Evolutionary conservation across 768 basidiomycete species (phyloP), one percentile per base, ranked within the genome.

Genomic region (Phlebiopsis gigantea): DNA sequence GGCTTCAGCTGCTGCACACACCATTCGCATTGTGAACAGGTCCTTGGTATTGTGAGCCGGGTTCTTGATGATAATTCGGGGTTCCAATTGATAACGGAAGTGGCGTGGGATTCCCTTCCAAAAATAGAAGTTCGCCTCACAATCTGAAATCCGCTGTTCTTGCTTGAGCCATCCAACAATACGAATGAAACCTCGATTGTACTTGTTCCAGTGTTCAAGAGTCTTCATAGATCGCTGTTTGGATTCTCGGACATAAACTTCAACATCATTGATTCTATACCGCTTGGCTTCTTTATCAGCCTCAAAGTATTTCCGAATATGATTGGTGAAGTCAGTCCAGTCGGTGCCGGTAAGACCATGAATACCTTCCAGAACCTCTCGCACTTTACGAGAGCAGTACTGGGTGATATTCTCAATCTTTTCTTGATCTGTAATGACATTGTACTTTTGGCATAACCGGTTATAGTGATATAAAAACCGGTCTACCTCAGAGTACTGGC

Each of bases 401-500:
- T 56, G 47, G 2, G 47, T 49, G 25, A 56, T 42, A 34, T 29
- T 56, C 34, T 48, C 31, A 5, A 56, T 21, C 28, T 56, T 56
- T 6, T 56, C 47, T 2, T 42, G 29, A n/a, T 49, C 47, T 4
- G 24, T 1, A 4, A 34, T 48, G 4, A 56, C 47, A n/a, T 47
- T 39, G 21, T 42, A 22, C 14, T 41, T 22, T 7, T 31, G 31
- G 26, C 55, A 56, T 1, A 56, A 34, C 1, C 47, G 14, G 19
- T 49, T 46, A 28, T 56, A 56, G 34, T 21, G 25, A 10, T 42
- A 46, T 1, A 56, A 17, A n/a, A 56, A 56, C 7, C 29, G 46
- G 6, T 48, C 26, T 1, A 56, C 55, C n/a, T 56, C 46, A 6
- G 46, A 46, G 19, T 56, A 41, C 8, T 47, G 19, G 12, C 55